phyloP scores from a whole-genome alignment of 2,329 filamentous ascomycete genomes.

The Apiospora kogelbergensis region DNA sequence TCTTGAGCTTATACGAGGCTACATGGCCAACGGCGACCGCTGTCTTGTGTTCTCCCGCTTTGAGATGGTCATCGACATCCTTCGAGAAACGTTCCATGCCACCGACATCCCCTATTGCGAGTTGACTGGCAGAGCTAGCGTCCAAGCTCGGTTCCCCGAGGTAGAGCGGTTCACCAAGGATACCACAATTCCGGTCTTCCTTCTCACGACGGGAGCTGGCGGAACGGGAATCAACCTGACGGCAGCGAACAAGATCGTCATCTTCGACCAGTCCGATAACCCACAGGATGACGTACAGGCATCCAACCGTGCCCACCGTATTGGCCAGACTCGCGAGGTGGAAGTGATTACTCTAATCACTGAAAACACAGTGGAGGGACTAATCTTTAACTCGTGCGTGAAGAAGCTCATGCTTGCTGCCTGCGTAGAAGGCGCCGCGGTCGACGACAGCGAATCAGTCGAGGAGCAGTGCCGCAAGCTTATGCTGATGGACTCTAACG shows the following conservation, averaged over 20 bases:
- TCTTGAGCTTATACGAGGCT: conserved; percentile 69
- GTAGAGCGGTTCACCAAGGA: conserved; percentile 85
- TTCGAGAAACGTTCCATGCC: conserved; percentile 77
- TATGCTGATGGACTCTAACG: conserved; percentile 29
- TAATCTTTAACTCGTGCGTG: conserved; percentile 86
- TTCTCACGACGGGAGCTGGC: conserved; percentile 89
- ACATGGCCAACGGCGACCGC: conserved; percentile 79
- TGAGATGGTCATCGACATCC: conserved; percentile 84
- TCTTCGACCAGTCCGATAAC: conserved; percentile 97
- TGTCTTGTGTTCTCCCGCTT: conserved; percentile 93
- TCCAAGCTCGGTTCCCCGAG: conserved; percentile 79
- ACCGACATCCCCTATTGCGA: conserved; percentile 75
- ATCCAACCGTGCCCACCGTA: conserved; percentile 92
- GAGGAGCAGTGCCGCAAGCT: conserved; percentile 32
- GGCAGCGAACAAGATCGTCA: conserved; percentile 94
- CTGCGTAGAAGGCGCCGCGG: conserved; percentile 55
- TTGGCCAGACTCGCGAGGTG: conserved; percentile 87
- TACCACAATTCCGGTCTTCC: conserved; percentile 78
- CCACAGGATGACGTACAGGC: conserved; percentile 98
- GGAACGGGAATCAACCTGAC: conserved; percentile 97
- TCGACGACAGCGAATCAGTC: conserved; percentile 44
- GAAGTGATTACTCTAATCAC: conserved; percentile 87
- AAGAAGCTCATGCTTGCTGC: conserved; percentile 87
- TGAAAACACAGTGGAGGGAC: conserved; percentile 82
- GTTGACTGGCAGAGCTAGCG: conserved; percentile 82